Evolutionary conservation across 1,284 basidiomycete species (phyloP).

Genomic region (Xerocomus cyaneibrunnescens): DNA sequence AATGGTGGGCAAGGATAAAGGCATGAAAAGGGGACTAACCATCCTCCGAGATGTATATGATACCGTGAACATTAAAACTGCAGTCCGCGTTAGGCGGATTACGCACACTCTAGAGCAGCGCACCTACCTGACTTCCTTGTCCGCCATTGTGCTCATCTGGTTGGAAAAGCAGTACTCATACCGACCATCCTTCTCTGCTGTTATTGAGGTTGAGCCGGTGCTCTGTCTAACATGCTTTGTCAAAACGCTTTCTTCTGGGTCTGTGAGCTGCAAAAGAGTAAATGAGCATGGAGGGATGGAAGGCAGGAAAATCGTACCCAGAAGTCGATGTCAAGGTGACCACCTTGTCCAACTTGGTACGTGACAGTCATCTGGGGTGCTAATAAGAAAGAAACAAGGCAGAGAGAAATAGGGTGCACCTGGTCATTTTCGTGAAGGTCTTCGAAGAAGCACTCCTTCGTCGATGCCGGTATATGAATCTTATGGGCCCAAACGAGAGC

Average conservation of each 20-base stretch:
- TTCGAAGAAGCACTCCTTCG: slow-evolving; percentile 98
- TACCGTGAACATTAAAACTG: slow-evolving; percentile 98
- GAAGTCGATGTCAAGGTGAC: slow-evolving; percentile 96
- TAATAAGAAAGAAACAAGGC: slow-evolving; percentile 6
- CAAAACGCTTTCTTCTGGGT: slow-evolving; percentile 69
- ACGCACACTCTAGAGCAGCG: neutral
- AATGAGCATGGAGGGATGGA: neutral
- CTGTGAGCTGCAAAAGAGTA: slow-evolving; percentile 58
- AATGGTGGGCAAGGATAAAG: slow-evolving; percentile 18
- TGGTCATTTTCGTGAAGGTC: slow-evolving; percentile 94
- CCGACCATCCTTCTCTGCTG: slow-evolving; percentile 83
- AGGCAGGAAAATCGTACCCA: slow-evolving; percentile 55
- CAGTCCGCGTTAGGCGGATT: slow-evolving; percentile 2
- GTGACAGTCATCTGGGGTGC: slow-evolving; percentile 91
- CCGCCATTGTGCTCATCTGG: slow-evolving; percentile 92
- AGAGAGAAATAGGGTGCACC: slow-evolving; percentile 42
- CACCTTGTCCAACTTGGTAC: slow-evolving; percentile 97
- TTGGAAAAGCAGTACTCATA: slow-evolving; percentile 99
- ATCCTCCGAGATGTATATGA: slow-evolving; percentile 90
- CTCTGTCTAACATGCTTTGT: slow-evolving; percentile 84
- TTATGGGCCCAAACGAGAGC: slow-evolving; percentile 57
- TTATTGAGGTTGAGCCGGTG: slow-evolving; percentile 88
- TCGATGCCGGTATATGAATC: slow-evolving; percentile 71
- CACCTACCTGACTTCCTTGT: slow-evolving; percentile 89
- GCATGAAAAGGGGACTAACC: slow-evolving; percentile 43